Base-by-base conservation (phyloP, 257 asterid genomes). In the Solanum lycopersicoides region DNA sequence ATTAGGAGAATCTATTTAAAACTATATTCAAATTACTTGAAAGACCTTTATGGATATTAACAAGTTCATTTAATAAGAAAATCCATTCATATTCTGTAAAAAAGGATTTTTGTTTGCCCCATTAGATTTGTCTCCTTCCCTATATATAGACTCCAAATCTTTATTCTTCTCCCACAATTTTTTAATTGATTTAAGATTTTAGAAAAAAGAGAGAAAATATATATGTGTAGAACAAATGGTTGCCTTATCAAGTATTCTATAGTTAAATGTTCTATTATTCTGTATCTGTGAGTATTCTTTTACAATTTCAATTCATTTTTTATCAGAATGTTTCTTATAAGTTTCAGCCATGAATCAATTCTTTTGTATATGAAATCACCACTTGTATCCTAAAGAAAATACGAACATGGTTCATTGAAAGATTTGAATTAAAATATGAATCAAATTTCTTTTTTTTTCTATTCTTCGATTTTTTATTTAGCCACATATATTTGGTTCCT, bases 221-320 rank as follows among this genome's bases (percentile, higher is more conserved):
- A 42, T 42, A 2, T 42, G 96, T 90, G 93, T 65, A 92, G 91
- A n/a, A 90, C 90, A 76, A 90, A 88, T 44, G 76, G 80, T 66
- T 79, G 74, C 42, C 47, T 80, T 68, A 88, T 83, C 90, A 90
- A 44, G 50, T 44, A 12, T 44, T 44, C 4, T 44, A 11, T 44
- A 12, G 50, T 44, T 12, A 2, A 3, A 44, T 44, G 50, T 44
- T 44, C 84, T 82, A 39, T 47, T 47, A 13, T 47, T 47, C 56
- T 47, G 18, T 6, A 47, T 47, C 1, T 12, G 56, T 47, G 56
- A 20, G 73, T 75, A 15, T 50, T 50, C 7, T 82, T 23, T 66
- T 59, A 63, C 14, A 23, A 63, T 35, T 4, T 23, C 30, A 42
- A 12, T 37, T 5, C 30, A 34, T 45, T 71, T 44, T 44, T 73